A percentile compares a stretch with the other conserved stretches of the same genome.
Evolutionary conservation across 2,329 filamentous ascomycete genomes (phyloP).

Genomic region (Penicillium oxalicum): DNA sequence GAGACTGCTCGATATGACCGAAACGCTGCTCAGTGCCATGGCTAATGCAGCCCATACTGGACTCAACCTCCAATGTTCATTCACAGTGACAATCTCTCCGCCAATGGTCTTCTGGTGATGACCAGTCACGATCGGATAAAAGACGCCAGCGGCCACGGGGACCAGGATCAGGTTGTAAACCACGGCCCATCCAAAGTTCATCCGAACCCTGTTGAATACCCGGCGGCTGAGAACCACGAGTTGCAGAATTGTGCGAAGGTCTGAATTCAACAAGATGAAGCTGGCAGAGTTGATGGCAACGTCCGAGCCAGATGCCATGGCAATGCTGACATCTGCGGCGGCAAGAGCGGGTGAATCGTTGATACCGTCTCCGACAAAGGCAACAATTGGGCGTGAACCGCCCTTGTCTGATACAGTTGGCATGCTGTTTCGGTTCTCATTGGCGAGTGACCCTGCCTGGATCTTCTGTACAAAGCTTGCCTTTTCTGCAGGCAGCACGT

Average conservation of each 20-base stretch:
- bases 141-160: slow-evolving; percentile 72
- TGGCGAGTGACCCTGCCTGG: slow-evolving; percentile 22
- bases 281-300: slow-evolving; percentile 75
- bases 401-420: slow-evolving; percentile 10
- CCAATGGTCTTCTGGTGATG: slow-evolving; percentile 29
- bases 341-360: slow-evolving; percentile 79
- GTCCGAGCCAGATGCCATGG: slow-evolving; percentile 73
- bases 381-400: slow-evolving; percentile 53
- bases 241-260: slow-evolving; percentile 64
- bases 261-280: slow-evolving; percentile 71
- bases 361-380: slow-evolving; percentile 81
- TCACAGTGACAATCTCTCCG: slow-evolving; percentile 29
- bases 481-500: slow-evolving; percentile 80
- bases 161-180: slow-evolving; percentile 75
- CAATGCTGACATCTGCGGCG: slow-evolving; percentile 75
- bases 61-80: slow-evolving; percentile 42
- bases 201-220: slow-evolving; percentile 71
- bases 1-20: slow-evolving; percentile 77
- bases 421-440: background rate
- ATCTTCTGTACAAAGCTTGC: slow-evolving; percentile 38
- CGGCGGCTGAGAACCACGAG: slow-evolving; percentile 64
- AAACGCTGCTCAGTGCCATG: slow-evolving; percentile 89
- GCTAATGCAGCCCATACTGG: slow-evolving; percentile 76
- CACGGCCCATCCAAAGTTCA: slow-evolving; percentile 82
- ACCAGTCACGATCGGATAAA: slow-evolving; percentile 56